Evolutionary conservation across 768 basidiomycete species (phyloP), one percentile per base, ranked within the genome.

Genomic region (Mycena haematopus): DNA sequence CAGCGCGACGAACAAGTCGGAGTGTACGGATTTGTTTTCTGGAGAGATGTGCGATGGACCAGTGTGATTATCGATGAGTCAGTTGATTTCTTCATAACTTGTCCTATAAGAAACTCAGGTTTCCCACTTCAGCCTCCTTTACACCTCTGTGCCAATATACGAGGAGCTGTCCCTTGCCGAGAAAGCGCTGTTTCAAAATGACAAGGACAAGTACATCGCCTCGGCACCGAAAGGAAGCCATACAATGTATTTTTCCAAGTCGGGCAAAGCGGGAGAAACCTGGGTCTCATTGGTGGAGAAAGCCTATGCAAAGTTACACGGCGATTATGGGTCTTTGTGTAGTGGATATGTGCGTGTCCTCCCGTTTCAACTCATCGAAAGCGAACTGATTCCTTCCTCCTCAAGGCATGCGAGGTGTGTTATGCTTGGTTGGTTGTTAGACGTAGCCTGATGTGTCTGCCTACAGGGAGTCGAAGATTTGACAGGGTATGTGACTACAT

Each of bases 271-370:
- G 7, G 79, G 80, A 29, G 84, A 86, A 56, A 85, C 83, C 0
- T 86, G 84, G 84, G 82, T 85, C 1, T 80, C 85, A 2, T 69
- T 86, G 6, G 74, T 85, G 25, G 85, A 86, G 67, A 86, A 86
- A 59, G 58, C 62, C 9, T 62, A 62, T 47, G 61, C 61, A 21
- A 62, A 62, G 45, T 40, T 62, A 7, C 61, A 62, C 27, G 61
- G 80, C 0, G 80, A 81, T 59, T 85, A 82, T 69, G 74, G 75
- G 1, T 76, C 79, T 1, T 61, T 85, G 35, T 63, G 69, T 25
- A 77, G 76, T n/a, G 85, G 84, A 2, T 63, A 70, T 27, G 72
- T 66, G 29, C 1, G 60, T 63, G 63, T 9, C 25, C 5, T 33
- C n/a, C n/a, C 2, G 7, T n/a, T 17, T 19, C 24, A 21, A 42